Evolutionary conservation across 495 filamentous ascomycete genomes (phyloP), one percentile per base, ranked within the genome.

Genomic region (Xylaria castorea): DNA sequence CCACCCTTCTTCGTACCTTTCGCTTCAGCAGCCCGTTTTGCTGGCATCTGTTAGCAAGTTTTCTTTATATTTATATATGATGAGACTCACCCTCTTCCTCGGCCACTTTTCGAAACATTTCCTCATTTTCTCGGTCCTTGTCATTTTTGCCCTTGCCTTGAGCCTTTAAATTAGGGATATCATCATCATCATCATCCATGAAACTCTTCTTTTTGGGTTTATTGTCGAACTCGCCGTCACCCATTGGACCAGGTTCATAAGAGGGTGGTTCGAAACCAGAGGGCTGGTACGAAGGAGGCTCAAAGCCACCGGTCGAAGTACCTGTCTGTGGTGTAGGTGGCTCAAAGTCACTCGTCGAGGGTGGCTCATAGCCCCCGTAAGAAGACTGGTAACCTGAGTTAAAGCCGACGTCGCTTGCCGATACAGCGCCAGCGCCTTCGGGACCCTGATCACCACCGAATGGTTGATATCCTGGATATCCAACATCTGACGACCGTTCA

Each of bases 31-130:
- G 75, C 76, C 14, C 76, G 78, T 78, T 80, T 80, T 51, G 66
- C 78, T 80, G 66, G 16, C 18, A 58, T 6, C 18, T 55, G 42
- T 80, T 77, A 80, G 76, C 38, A 25, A 18, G 27, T 20, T 61
- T 38, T 57, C 20, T 81, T 84, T 68, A 34, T 25, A 32, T 3
- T 38, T 22, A 51, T 14, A 46, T 22, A 70, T 14, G n/a, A 66
- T 38, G 55, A 44, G 60, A 77, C 87, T 83, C 74, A 89, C 89
- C 93, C 86, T 97, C 94, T 80, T 93, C 93, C 85, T 97, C 93
- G 6, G 93, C 94, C 42, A 92, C 92, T 80, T 88, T 92, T 61
- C 89, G 87, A 82, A 97, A 93, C 75, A 92, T 90, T 68, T 97
- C 94, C 36, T 92, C 93, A 46, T 87, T 88, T 75, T 90, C 89